Conservation (phyloP, 2,329 filamentous ascomycete genomes). For the Phaeosphaeria sp. region DNA sequence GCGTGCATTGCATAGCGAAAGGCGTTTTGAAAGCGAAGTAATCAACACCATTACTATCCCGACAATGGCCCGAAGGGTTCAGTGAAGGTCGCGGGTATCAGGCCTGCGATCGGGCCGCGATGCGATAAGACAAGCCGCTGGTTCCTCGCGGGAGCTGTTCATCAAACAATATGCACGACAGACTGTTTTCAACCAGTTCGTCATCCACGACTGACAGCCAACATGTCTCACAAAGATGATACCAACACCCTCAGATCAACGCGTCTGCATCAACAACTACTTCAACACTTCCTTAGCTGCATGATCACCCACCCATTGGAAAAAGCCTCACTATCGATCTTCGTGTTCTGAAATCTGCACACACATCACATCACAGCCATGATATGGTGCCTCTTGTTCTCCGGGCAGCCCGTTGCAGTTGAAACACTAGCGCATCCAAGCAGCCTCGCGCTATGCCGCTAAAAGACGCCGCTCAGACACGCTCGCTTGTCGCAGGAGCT, state of each 20-base stretch:
- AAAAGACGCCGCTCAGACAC: conserved; percentile 4
- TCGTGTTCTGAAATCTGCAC: neutral
- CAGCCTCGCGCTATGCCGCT: conserved; percentile 11
- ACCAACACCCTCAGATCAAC: neutral
- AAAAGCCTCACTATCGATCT: neutral
- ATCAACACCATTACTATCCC: neutral
- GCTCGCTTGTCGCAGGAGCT: conserved; percentile 17
- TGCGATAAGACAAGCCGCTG: neutral
- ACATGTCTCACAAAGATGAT: neutral
- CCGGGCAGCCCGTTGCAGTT: conserved; percentile 6
- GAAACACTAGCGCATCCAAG: conserved; percentile 19
- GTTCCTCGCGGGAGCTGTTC: neutral
- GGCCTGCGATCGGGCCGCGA: neutral
- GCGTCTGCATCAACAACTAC: neutral
- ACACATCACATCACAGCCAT: neutral
- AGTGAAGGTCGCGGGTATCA: neutral
- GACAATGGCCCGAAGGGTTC: neutral
- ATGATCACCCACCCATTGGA: neutral
- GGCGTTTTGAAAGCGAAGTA: neutral
- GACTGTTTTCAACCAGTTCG: neutral
- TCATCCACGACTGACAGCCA: neutral
- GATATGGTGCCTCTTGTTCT: neutral
- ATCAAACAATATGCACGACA: conserved; percentile 3
- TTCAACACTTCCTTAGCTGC: neutral
- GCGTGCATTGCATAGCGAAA: conserved; percentile 3